Base-by-base conservation (phyloP, 169 alveolate genomes). In the Cryptosporidium viatorum region DNA sequence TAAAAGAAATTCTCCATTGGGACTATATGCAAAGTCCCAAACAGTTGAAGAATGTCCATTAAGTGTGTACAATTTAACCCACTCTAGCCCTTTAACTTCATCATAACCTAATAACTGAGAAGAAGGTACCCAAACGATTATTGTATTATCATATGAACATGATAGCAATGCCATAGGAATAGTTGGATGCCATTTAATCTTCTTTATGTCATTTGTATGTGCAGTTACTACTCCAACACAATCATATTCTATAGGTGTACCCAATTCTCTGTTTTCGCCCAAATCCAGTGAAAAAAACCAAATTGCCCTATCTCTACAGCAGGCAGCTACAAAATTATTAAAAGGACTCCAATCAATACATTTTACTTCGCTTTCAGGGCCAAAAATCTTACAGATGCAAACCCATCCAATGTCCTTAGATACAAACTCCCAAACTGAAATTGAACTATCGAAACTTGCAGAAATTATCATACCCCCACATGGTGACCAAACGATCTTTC, bases 301-400 rank as follows among this genome's bases (percentile, higher is more conserved):
- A 21, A 96, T 93, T n/a, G 96, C 94, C 74, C 95, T 96, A 91
- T 96, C 97, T 71, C 98, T 91, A 8, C 96, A 86, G 84, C 97
- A 96, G n/a, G 97, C 93, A 7, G 97, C 97, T 50, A 96, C 80
- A 70, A 74, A 93, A 62, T 94, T 92, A 16, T 96, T 95, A 91
- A 93, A 94, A 21, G 39, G 68, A 45, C 94, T 93, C 96, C 96
- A 96, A 86, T 95, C 91, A 23, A 96, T 95, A 62, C 95, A 73
- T 86, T 96, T 96, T 6, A 93, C 97, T 91, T 96, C 98, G 85
- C 92, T 94, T 59, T 96, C 98, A 58, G 95, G 96, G 37, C 97
- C 97, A 91, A 95, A 51, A 7, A 80, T 59, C 37, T 23, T 97
- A 69, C 95, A 91, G 33, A 93, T 75, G 23, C 95, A 70, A 26